Evolutionary conservation across 257 asterid genomes (phyloP).

Genomic region (Jaltomata sinuosa): DNA sequence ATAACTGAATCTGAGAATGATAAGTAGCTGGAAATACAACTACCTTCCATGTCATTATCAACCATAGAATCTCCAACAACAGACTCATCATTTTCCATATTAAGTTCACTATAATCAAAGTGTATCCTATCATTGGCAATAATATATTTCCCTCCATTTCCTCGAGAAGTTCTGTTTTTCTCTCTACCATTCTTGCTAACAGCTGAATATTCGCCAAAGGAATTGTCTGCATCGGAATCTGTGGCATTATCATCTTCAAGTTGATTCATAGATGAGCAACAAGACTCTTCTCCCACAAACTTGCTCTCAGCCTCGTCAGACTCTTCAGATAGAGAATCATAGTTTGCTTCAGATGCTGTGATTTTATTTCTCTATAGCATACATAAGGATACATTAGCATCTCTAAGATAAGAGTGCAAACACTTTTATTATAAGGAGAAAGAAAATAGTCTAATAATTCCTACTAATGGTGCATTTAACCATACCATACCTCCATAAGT

Average conservation of each 20-base stretch:
- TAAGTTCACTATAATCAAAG: slow-evolving; percentile 11
- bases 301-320: slow-evolving; percentile 90
- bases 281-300: slow-evolving; percentile 45
- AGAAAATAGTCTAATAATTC: background rate
- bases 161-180: background rate
- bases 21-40: slow-evolving; percentile 59
- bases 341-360: slow-evolving; percentile 20
- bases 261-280: slow-evolving; percentile 24
- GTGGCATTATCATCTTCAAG: slow-evolving; percentile 22
- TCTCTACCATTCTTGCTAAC: slow-evolving; percentile 1
- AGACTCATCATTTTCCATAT: slow-evolving; percentile 26
- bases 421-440: background rate
- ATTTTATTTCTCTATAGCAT: slow-evolving; percentile 25
- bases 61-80: slow-evolving; percentile 38
- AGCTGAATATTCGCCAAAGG: slow-evolving; percentile 16
- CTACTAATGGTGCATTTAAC: background rate
- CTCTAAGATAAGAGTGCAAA: background rate
- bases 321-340: slow-evolving; percentile 55
- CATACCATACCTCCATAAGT: slow-evolving; percentile 36
- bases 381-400: slow-evolving; percentile 6
- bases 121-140: slow-evolving; percentile 2
- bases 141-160: slow-evolving; percentile 2
- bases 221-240: slow-evolving; percentile 32
- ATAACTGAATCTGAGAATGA: slow-evolving; percentile 82
- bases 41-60: slow-evolving; percentile 27